Conservation (phyloP, 176 grass and related monocot species). For the Avena sativa region DNA sequence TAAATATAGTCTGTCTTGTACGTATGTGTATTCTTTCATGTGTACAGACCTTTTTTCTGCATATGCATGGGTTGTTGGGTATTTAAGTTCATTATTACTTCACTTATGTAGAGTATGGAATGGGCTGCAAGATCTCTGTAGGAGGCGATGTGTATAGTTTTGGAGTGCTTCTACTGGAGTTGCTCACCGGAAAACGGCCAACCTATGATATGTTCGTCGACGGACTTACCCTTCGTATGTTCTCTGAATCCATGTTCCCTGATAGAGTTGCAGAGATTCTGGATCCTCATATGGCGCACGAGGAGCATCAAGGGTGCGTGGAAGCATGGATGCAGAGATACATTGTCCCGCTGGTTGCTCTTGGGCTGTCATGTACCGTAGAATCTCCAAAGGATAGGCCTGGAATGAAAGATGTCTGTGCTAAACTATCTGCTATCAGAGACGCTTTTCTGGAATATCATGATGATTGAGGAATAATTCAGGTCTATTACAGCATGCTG, state of each 20-base stretch:
- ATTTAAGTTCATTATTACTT: background rate
- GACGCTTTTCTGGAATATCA: slow-evolving; percentile 5
- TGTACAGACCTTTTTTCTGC: background rate
- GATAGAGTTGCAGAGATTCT: slow-evolving; percentile 36
- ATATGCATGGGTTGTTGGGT: background rate
- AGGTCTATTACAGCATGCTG: background rate
- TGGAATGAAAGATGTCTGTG: slow-evolving; percentile 43
- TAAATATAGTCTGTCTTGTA: background rate
- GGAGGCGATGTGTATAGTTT: slow-evolving; percentile 38
- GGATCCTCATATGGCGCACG: slow-evolving; percentile 23
- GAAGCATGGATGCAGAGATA: slow-evolving; percentile 16
- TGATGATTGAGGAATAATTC: background rate
- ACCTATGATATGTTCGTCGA: slow-evolving; percentile 8
- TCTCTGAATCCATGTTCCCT: slow-evolving; percentile 34
- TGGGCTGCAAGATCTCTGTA: slow-evolving; percentile 34
- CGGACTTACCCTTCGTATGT: slow-evolving; percentile 30
- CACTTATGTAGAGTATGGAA: slow-evolving; percentile 33
- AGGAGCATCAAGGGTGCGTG: background rate
- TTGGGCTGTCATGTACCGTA: slow-evolving; percentile 43
- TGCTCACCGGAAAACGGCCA: slow-evolving; percentile 27
- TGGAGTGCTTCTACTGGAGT: slow-evolving; percentile 47
- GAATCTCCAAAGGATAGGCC: slow-evolving; percentile 38
- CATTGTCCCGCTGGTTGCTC: slow-evolving; percentile 19
- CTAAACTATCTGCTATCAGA: slow-evolving; percentile 29
- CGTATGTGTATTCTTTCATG: background rate